phyloP scores from a whole-genome alignment of 345 rosid species.

The Diplotaxis tenuifolia region DNA sequence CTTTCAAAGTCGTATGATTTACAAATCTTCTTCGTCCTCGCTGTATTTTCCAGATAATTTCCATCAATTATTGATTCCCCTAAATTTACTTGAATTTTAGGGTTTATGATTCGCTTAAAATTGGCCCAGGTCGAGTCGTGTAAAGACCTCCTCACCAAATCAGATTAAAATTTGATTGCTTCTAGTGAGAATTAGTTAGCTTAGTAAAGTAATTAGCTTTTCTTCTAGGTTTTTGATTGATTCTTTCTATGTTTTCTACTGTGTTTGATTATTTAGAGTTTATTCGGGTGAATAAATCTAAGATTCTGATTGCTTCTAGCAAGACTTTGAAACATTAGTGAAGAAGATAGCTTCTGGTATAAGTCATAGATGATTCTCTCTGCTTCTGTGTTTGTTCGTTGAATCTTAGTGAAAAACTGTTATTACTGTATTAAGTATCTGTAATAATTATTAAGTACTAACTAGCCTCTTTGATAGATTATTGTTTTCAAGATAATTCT shows the following conservation, averaged over 20 bases:
- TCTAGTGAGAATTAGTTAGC: neutral
- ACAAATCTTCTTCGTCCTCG: neutral
- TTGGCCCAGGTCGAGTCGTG: neutral
- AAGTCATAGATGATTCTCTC: neutral
- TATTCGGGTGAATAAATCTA: neutral
- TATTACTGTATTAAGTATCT: too few relatives aligned
- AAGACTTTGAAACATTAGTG: neutral
- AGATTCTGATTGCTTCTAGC: neutral
- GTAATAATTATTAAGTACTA: too few relatives aligned
- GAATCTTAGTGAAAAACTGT: too few relatives aligned
- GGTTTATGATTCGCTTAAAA: neutral
- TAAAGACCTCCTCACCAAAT: neutral
- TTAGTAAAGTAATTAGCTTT: neutral
- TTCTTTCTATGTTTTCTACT: neutral
- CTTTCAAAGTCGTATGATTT: slow-evolving; percentile 5
- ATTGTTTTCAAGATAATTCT: neutral
- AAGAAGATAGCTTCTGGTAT: neutral
- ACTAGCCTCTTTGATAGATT: neutral
- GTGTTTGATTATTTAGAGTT: too few relatives aligned
- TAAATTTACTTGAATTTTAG: neutral
- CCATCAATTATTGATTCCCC: neutral
- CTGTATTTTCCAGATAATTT: neutral
- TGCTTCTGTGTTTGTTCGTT: neutral
- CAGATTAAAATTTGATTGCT: neutral
- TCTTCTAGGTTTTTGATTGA: neutral